Percentiles rank a stretch among this genome's conserved stretches.
phyloP scores from a whole-genome alignment of 2,329 filamentous ascomycete genomes.

The Exserohilum rostratum region DNA sequence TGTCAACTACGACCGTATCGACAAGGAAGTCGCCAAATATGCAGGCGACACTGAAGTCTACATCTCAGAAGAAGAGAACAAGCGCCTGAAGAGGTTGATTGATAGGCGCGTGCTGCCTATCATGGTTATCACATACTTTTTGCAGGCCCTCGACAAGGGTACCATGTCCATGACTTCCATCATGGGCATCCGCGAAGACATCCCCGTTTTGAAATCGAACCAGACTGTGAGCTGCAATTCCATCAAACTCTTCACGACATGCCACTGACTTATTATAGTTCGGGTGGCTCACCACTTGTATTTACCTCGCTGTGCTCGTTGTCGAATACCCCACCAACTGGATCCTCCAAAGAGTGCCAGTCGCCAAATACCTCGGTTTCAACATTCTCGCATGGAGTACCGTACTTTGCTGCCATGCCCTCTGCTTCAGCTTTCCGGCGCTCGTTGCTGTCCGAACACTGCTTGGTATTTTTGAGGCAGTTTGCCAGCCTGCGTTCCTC shows the following conservation, averaged over 20 bases:
- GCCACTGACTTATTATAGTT: slow-evolving; percentile 54
- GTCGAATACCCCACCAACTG: slow-evolving; percentile 77
- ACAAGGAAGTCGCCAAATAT: slow-evolving; percentile 75
- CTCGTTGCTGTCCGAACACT: slow-evolving; percentile 67
- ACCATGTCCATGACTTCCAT: slow-evolving; percentile 68
- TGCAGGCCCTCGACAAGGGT: slow-evolving; percentile 71
- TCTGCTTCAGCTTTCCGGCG: slow-evolving; percentile 64
- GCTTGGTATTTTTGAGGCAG: slow-evolving; percentile 73
- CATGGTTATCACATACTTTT: slow-evolving; percentile 76
- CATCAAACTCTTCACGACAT: not conserved
- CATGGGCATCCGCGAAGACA: slow-evolving; percentile 62
- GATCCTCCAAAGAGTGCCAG: slow-evolving; percentile 67
- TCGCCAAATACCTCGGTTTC: slow-evolving; percentile 69
- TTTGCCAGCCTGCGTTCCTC: slow-evolving; percentile 71
- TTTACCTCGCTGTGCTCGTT: slow-evolving; percentile 73
- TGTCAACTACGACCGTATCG: slow-evolving; percentile 65
- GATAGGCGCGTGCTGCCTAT: slow-evolving; percentile 70
- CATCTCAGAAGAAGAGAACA: slow-evolving; percentile 66
- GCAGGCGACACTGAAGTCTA: slow-evolving; percentile 60
- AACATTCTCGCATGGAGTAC: slow-evolving; percentile 70
- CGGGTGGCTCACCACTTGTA: slow-evolving; percentile 74
- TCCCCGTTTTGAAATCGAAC: slow-evolving; percentile 36
- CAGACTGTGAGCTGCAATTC: slow-evolving; percentile 28
- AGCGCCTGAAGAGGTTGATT: slow-evolving; percentile 67
- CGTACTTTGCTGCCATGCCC: slow-evolving; percentile 66